These are phyloP conservation scores for Sinapis alba DNA, from an alignment of 441 rosid genomes.

Conservation along the genomic window DNA sequence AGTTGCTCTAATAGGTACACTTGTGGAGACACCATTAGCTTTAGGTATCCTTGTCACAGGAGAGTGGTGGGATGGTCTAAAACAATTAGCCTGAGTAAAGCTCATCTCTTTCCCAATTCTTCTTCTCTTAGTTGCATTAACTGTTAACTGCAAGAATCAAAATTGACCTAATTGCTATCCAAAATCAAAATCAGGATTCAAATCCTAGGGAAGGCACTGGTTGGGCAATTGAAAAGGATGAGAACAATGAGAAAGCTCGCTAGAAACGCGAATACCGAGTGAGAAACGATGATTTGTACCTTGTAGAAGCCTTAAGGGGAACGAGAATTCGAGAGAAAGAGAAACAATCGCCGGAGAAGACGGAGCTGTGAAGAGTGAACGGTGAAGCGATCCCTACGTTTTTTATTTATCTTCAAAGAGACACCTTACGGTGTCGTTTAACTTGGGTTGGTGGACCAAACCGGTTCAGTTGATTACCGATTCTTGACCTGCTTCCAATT, in stretches of 20 bases:
- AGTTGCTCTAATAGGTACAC: conserved; percentile 16
- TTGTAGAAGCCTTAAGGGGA: not conserved
- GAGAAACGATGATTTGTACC: not conserved
- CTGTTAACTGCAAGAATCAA: not conserved
- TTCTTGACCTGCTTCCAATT: no score
- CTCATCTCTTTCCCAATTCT: conserved; percentile 44
- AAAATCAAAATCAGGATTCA: not conserved
- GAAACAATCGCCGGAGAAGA: not conserved
- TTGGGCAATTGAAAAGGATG: no score
- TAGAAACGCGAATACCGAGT: not conserved
- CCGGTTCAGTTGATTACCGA: not conserved
- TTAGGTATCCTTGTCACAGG: conserved; percentile 6
- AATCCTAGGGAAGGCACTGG: no score
- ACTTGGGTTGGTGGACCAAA: not conserved
- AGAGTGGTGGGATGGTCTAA: conserved; percentile 31
- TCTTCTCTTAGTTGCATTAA: conserved; percentile 12
- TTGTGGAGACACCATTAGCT: conserved; percentile 6
- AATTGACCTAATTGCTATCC: not conserved
- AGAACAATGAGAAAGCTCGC: not conserved
- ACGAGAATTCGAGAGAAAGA: not conserved
- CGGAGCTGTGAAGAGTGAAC: not conserved
- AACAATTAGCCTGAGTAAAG: conserved; percentile 47
- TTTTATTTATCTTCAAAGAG: not conserved
- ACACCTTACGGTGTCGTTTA: not conserved
- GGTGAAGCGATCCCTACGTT: not conserved